Evolutionary conservation across 805 yeast species (phyloP).

Genomic region (Yamadazyma laniorum): DNA sequence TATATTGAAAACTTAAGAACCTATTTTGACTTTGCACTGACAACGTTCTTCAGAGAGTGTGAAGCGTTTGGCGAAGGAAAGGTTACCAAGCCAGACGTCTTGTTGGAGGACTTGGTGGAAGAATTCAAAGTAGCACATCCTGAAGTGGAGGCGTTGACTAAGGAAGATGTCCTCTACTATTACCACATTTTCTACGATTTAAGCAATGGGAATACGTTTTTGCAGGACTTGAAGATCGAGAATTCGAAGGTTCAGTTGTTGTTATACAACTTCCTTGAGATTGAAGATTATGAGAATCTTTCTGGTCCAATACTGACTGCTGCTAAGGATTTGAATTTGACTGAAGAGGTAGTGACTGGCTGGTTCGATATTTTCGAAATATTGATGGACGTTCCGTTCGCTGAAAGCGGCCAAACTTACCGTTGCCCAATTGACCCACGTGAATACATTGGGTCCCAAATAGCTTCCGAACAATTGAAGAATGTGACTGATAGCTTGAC

Average conservation of each 20-base stretch:
- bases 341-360: conserved; percentile 16
- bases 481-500: conserved; percentile 12
- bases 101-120: conserved; percentile 21
- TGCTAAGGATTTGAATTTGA: conserved; percentile 16
- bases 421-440: conserved; percentile 29
- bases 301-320: conserved; percentile 3
- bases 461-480: conserved; percentile 9
- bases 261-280: conserved; percentile 16
- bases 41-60: conserved; percentile 26
- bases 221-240: conserved; percentile 28
- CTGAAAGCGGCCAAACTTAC: conserved; percentile 17
- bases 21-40: conserved; percentile 19
- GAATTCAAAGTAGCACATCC: conserved; percentile 22
- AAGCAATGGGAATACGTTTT: conserved; percentile 23
- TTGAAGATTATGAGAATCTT: conserved; percentile 16
- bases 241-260: conserved; percentile 24
- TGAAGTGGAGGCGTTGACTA: conserved; percentile 19
- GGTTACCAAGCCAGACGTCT: conserved; percentile 18
- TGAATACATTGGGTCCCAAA: conserved; percentile 19
- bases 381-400: conserved; percentile 25
- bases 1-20: conserved; percentile 6
- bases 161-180: conserved; percentile 24
- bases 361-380: conserved; percentile 33
- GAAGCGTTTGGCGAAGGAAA: conserved; percentile 12
- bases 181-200: conserved; percentile 30